A percentile compares a stretch with the other conserved stretches of the same genome.
Conservation (phyloP, 2,329 filamentous ascomycete genomes). For the Pseudogymnoascus sp. region DNA sequence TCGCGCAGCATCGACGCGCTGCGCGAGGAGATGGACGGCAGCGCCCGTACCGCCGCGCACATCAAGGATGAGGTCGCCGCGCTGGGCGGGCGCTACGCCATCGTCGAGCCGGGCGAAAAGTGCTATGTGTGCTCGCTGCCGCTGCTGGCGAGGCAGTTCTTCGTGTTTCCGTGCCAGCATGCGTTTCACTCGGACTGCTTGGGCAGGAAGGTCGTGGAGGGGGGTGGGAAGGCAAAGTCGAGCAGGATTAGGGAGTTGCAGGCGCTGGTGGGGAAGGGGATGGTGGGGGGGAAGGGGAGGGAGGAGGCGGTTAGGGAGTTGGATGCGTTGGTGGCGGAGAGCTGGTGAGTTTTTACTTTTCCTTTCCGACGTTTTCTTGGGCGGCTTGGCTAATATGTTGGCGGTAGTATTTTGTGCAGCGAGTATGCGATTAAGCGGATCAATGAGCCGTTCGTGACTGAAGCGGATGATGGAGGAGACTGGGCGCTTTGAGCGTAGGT, state of each 20-base stretch:
- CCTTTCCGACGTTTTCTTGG: background rate
- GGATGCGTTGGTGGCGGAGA: conserved; percentile 82
- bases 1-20: conserved; percentile 81
- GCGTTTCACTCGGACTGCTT: conserved; percentile 95
- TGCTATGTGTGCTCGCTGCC: conserved; percentile 86
- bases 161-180: conserved; percentile 97
- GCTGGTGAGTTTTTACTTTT: conserved; percentile 59
- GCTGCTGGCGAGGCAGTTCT: conserved; percentile 84
- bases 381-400: conserved; percentile 21
- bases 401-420: conserved; percentile 75
- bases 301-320: conserved; percentile 82
- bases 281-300: conserved; percentile 62
- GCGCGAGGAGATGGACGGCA: conserved; percentile 93
- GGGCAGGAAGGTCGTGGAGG: conserved; percentile 75
- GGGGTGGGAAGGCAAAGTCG: conserved; percentile 67
- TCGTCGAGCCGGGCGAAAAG: conserved; percentile 91
- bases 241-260: conserved; percentile 81
- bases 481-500: conserved; percentile 57
- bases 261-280: conserved; percentile 69
- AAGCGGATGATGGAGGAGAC: conserved; percentile 66
- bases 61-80: conserved; percentile 85
- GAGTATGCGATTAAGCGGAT: conserved; percentile 92
- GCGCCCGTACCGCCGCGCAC: conserved; percentile 76
- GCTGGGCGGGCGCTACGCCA: conserved; percentile 83
- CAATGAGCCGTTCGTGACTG: conserved; percentile 81